Evolutionary conservation across 352 stramenopile genomes (phyloP), one percentile per base, ranked within the genome.

Genomic region (Globisporangium viniferum): DNA sequence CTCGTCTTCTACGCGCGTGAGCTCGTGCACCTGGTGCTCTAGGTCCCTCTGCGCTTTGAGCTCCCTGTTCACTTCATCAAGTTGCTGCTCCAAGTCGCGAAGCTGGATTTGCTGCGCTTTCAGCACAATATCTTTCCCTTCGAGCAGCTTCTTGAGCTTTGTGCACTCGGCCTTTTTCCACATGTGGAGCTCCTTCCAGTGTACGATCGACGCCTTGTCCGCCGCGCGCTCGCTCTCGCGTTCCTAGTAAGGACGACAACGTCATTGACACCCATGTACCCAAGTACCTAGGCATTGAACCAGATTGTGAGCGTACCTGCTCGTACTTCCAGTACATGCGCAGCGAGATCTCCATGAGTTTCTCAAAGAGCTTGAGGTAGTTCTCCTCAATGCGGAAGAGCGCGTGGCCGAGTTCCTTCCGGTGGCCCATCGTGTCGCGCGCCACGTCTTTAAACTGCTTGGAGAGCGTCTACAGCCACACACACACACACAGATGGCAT

Each of bases 351-450:
- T 91, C 85, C n/a, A 91, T 59, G 36, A 93, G 69, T 67, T 89
- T 89, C 51, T 93, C 85, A 73, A 91, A 93, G 1, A 91, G 72
- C 53, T 87, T 88, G 48, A 93, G 64, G 58, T 93, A 93, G 58
- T 70, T 90, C 57, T 89, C 81, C 72, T 93, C 82, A 33, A 93
- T 89, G 4, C 81, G 84, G 49, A 93, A 81, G 10, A 93, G 68
- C 15, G 79, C 67, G 49, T 90, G 82, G 0, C 85, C 85, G 1
- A 93, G 69, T 49, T 90, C 82, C 57, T 79, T 86, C 4, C 85
- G 81, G 31, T 93, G 85, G 0, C 82, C 82, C 62, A 91, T 77
- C 2, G 82, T 84, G 33, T 79, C 77, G 22, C 82, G 80, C 0
- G 85, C 85, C 15, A 88, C 69, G 8, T 77, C 72, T 39, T 93